Base-by-base conservation (phyloP, 2,329 filamentous ascomycete genomes). In the Alternaria triticina region DNA sequence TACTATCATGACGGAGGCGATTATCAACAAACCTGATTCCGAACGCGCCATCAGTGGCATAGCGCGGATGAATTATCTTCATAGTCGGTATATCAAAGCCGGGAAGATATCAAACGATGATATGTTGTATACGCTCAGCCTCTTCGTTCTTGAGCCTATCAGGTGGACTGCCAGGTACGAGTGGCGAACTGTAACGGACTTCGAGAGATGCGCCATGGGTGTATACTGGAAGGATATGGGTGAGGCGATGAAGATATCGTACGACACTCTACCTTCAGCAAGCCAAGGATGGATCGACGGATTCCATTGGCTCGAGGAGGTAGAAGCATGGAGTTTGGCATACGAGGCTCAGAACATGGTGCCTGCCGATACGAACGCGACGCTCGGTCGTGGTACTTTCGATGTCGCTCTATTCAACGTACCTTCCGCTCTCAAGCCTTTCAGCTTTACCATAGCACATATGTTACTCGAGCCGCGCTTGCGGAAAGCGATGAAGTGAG, bases 201-300 rank as follows among this genome's bases (percentile, higher is more conserved):
- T 94, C 78, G 92, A 94, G 77, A 77, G 83, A 10, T 91, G 89
- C 65, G 91, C 90, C 0, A 78, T 90, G 73, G 72, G 64, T 59
- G 71, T 65, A 0, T 22, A 91, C 71, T 94, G 90, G 91, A 91
- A 91, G 77, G 84, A 84, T 56, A 80, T 92, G 15, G 91, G 91
- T 13, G 89, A 93, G 69, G 86, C 87, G 56, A 90, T 94, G 87
- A 85, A 83, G 0, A 91, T 94, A 59, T 79, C 80, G 4, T 87
- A 82, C 51, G 77, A 79, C 2, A 73, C 65, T 1, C 77, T 88
- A n/a, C 54, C 57, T 10, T 82, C 82, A 0, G 84, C 82, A 6
- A 67, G 69, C 0, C 33, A 44, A 33, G 71, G 68, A 0, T 87
- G 83, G 68, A 72, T 75, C 5, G 84, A 87, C 67, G 85, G 86